Conservation (phyloP, 441 rosid genomes). For the Euphorbia corollata region DNA sequence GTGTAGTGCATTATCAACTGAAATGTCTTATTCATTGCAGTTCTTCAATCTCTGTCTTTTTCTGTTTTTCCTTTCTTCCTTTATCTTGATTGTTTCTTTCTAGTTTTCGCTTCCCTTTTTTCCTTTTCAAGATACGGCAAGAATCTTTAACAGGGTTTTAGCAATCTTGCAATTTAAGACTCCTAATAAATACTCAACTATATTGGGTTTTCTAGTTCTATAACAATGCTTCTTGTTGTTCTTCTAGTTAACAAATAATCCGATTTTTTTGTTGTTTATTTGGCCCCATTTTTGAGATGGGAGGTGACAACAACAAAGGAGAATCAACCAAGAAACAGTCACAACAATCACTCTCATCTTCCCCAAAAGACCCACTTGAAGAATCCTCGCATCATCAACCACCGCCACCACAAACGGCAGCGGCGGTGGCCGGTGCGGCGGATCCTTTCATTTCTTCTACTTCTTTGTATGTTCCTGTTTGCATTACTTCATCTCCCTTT, state of each 20-base stretch:
- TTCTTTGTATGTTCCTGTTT: conserved; percentile 50
- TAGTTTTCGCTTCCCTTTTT: conserved; percentile 7
- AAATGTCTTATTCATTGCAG: conserved; percentile 50
- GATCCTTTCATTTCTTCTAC: conserved; percentile 39
- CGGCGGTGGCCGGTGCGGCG: conserved; percentile 21
- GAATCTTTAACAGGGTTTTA: not conserved
- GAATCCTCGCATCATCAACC: conserved; percentile 46
- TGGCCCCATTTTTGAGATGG: conserved; percentile 39
- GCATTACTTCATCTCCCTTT: conserved; percentile 42
- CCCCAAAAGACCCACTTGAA: conserved; percentile 53
- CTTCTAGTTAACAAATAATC: not conserved
- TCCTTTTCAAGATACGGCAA: conserved; percentile 20
- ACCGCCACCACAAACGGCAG: conserved; percentile 31
- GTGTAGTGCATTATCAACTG: conserved; percentile 36
- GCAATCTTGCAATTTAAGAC: not conserved
- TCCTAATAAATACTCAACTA: conserved; percentile 9
- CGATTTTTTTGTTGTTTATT: conserved; percentile 10
- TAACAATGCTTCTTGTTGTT: conserved; percentile 20
- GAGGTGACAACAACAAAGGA: conserved; percentile 63
- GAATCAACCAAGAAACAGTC: conserved; percentile 43
- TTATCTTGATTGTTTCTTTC: conserved; percentile 16
- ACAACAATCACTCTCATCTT: conserved; percentile 33
- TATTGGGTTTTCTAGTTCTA: conserved; percentile 20
- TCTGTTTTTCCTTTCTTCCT: conserved; percentile 6
- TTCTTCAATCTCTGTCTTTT: conserved; percentile 36